phyloP scores from a whole-genome alignment of 2,329 filamentous ascomycete species.

The Cladosporium sp. region DNA sequence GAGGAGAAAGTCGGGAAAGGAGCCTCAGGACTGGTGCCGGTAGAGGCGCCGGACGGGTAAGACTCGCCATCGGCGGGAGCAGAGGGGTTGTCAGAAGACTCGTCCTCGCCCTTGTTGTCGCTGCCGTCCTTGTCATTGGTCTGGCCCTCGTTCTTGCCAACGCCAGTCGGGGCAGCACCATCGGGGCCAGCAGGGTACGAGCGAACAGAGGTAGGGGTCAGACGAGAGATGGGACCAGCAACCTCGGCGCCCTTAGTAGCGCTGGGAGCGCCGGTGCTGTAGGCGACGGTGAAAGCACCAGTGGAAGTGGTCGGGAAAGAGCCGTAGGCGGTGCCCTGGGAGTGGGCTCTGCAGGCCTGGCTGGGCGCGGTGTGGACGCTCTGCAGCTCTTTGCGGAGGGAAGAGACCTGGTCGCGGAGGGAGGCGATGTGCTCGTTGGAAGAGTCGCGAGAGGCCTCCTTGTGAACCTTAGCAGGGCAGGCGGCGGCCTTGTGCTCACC shows the following conservation, averaged over 20 bases:
- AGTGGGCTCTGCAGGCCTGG: conserved; percentile 3
- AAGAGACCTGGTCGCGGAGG: conserved; percentile 9
- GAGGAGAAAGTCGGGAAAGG: conserved; percentile 10
- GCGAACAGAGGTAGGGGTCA: not conserved
- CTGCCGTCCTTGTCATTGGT: not conserved
- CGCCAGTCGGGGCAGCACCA: not conserved
- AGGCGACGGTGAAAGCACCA: conserved; percentile 7
- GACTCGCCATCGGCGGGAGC: not conserved
- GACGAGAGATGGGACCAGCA: conserved; percentile 5
- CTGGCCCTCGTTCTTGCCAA: not conserved
- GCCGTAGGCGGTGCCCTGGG: not conserved
- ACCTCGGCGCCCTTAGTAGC: conserved; percentile 6
- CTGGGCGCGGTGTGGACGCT: conserved; percentile 8
- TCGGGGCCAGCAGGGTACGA: not conserved
- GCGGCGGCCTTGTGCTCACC: not conserved
- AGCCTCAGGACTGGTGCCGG: not conserved
- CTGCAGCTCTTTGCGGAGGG: conserved; percentile 5
- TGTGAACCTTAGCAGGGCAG: not conserved
- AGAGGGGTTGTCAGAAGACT: not conserved
- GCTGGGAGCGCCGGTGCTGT: conserved; percentile 3
- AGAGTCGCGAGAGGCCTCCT: not conserved
- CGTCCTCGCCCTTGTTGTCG: not conserved
- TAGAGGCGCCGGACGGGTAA: not conserved
- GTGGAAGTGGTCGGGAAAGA: conserved; percentile 1
- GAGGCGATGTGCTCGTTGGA: conserved; percentile 6